Base-by-base conservation (phyloP, 495 filamentous ascomycete species). In the Daldinia grandis region DNA sequence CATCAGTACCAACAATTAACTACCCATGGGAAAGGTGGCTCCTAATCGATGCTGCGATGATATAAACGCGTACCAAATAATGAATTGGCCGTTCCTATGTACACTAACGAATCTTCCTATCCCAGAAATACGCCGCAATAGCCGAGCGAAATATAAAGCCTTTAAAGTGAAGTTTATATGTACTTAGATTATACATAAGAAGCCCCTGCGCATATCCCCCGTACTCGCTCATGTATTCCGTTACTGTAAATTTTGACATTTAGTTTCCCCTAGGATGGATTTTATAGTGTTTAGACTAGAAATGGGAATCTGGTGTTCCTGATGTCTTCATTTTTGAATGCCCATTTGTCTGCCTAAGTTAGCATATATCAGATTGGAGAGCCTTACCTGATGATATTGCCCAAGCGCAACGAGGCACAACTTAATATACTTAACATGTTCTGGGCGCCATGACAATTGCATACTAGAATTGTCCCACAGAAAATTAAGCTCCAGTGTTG, bases 21-120 rank as follows among this genome's bases (percentile, higher is more conserved):
- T 4, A 24, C 8, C 24, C 42, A 9, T 47, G 42, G 42, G 21
- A 47, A 47, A 5, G 42, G 42, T 47, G 42, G 42, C 42, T 24
- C 42, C 42, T 47, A 24, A 47, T 47, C 42, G 42, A 47, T 47
- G 42, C 24, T 47, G 24, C 42, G 42, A 47, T 47, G 42, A 47
- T 47, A 47, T 47, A 19, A 47, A 47, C 21, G 42, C 7, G 42
- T 8, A 24, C 42, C 42, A 24, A 10, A 47, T 47, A 12, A 24
- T 47, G 17, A 47, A 47, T 47, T 9, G 19, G 17, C 24, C 17
- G 42, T 24, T 17, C 17, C 17, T 47, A n/a, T n/a, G n/a, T n/a
- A 21, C 42, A 10, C 42, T 21, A 47, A 10, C 21, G 42, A 24
- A 3, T 44, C n/a, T 17, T 44, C 42, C 42, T 8, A 47, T 21